Conservation (phyloP, 2,329 filamentous ascomycete genomes). For the Celoporthe dispersa region DNA sequence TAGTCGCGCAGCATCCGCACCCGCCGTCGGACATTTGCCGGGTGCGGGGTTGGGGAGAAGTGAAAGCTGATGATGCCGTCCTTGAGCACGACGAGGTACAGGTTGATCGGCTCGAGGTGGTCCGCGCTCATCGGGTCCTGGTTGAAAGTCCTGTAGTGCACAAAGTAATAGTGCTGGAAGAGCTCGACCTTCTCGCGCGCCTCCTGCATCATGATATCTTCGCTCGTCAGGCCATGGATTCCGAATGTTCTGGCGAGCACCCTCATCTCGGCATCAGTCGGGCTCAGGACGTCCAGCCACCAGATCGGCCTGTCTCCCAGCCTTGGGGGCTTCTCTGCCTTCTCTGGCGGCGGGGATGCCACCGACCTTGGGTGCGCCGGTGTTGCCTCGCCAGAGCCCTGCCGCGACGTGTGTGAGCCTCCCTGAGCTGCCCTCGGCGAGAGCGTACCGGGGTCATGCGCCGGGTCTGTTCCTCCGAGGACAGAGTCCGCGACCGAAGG, state of each 20-base stretch:
- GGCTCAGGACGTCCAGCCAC: conserved; percentile 92
- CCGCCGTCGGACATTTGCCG: conserved; percentile 90
- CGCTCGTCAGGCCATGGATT: conserved; percentile 91
- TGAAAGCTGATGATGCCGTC: conserved; percentile 97
- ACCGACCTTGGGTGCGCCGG: conserved; percentile 50
- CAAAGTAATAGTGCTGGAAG: conserved; percentile 97
- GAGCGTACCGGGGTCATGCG: conserved; percentile 33
- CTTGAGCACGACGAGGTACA: conserved; percentile 96
- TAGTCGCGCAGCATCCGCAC: conserved; percentile 95
- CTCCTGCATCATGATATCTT: conserved; percentile 97
- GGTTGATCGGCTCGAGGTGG: conserved; percentile 93
- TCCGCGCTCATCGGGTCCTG: conserved; percentile 88
- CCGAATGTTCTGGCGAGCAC: conserved; percentile 89
- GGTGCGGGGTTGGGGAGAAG: conserved; percentile 93
- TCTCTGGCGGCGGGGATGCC: conserved; percentile 35
- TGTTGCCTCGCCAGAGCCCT: conserved; percentile 53
- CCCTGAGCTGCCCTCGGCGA: conserved; percentile 34
- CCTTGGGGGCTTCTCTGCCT: conserved; percentile 41
- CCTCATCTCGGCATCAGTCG: conserved; percentile 95
- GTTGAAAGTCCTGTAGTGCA: conserved; percentile 97
- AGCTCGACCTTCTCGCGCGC: conserved; percentile 97
- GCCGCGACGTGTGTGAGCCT: conserved; percentile 36
- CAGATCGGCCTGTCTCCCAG: conserved; percentile 89
- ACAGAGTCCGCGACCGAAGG: conserved; percentile 37
- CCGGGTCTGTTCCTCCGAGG: conserved; percentile 23